Percentiles rank a stretch among this genome's conserved stretches.
Evolutionary conservation across 805 yeast species (phyloP).

Genomic region (Tetrapisispora iriomotensis): DNA sequence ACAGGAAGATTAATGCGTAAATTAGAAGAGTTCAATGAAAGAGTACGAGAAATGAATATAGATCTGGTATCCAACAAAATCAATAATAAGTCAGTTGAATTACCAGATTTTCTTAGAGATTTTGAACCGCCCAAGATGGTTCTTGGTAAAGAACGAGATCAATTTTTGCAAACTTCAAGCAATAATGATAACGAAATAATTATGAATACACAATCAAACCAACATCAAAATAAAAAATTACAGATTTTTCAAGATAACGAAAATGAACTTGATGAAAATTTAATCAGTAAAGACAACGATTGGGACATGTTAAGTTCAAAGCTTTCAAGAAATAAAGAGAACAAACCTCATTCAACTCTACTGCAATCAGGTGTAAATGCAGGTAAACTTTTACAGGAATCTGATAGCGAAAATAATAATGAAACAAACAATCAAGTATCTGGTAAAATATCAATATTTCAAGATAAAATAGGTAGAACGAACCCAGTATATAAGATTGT

Average conservation of each 20-base stretch:
- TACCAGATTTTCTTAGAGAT: constrained; percentile 1
- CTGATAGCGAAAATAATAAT: background rate
- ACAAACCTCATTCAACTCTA: constrained; percentile 40
- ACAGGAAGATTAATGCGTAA: constrained; percentile 31
- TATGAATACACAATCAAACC: constrained; percentile 9
- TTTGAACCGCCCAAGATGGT: constrained; percentile 6
- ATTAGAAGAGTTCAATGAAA: constrained; percentile 8
- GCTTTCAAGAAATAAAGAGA: constrained; percentile 52
- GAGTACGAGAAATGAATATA: constrained; percentile 9
- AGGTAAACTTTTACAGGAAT: constrained; percentile 42
- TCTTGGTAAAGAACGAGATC: constrained; percentile 10
- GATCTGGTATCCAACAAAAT: constrained; percentile 1
- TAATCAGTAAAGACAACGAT: constrained; percentile 17
- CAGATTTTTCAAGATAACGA: constrained; percentile 1
- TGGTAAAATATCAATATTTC: constrained; percentile 31
- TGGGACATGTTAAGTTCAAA: constrained; percentile 45
- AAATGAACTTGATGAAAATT: background rate
- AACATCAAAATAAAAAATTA: constrained; percentile 7
- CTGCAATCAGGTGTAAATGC: constrained; percentile 43
- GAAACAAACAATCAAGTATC: background rate
- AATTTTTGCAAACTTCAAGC: constrained; percentile 8
- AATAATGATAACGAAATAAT: constrained; percentile 9
- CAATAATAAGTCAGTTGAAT: background rate
- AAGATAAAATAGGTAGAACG: constrained; percentile 30
- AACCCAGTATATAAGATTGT: constrained; percentile 41